Conservation (phyloP, 768 basidiomycete genomes). For the Austroboletus eburneus region DNA sequence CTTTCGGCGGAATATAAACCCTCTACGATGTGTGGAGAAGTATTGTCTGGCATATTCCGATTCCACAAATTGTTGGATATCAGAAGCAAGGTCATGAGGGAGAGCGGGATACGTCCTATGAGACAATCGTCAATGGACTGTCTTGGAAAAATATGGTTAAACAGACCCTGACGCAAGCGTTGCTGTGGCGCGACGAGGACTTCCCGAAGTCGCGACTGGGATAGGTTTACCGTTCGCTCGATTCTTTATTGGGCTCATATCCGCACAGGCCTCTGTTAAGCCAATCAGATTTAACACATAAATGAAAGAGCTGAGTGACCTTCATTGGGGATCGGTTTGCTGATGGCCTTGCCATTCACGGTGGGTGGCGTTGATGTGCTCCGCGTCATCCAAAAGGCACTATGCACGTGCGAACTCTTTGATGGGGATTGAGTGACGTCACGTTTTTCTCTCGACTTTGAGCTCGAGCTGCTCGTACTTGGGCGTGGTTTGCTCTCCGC, state of each 20-base stretch:
- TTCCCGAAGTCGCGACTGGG: slow-evolving; percentile 42
- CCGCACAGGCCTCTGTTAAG: slow-evolving; percentile 54
- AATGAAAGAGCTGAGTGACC: slow-evolving; percentile 38
- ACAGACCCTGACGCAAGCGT: slow-evolving; percentile 67
- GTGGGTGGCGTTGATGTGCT: slow-evolving; percentile 38
- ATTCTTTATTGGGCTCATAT: slow-evolving; percentile 74
- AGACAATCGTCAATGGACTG: slow-evolving; percentile 9
- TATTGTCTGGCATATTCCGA: slow-evolving; percentile 84
- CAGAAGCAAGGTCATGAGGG: slow-evolving; percentile 74
- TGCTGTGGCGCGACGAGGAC: slow-evolving; percentile 28
- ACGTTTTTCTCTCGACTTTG: slow-evolving; percentile 29
- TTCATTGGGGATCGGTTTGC: slow-evolving; percentile 65
- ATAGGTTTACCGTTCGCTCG: slow-evolving; percentile 61
- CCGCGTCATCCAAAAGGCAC: slow-evolving; percentile 32
- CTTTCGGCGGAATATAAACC: slow-evolving; percentile 78
- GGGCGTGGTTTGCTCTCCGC: slow-evolving; percentile 28
- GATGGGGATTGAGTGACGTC: slow-evolving; percentile 41
- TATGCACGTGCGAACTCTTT: slow-evolving; percentile 39
- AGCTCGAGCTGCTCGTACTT: slow-evolving; percentile 29
- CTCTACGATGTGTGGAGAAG: slow-evolving; percentile 87
- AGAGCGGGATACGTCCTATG: slow-evolving; percentile 70
- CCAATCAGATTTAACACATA: slow-evolving; percentile 1
- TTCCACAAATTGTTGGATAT: slow-evolving; percentile 84
- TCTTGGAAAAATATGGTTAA: not conserved
- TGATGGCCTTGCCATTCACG: slow-evolving; percentile 62